Base-by-base conservation (phyloP, 495 filamentous ascomycete genomes). In the Pyrenula aspistea region DNA sequence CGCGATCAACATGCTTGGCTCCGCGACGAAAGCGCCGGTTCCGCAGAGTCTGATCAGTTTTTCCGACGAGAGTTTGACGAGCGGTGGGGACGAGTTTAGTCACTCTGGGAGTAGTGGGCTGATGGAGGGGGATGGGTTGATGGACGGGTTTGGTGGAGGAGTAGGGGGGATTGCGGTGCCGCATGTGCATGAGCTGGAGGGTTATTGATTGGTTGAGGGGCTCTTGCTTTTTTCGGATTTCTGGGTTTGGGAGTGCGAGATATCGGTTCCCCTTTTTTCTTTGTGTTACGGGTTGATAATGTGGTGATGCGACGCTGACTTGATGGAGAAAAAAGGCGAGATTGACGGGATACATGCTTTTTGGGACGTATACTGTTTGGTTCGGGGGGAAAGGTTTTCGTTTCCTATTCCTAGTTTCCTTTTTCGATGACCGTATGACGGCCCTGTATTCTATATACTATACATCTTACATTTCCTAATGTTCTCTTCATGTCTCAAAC, bases 21-120 rank as follows among this genome's bases (percentile, higher is more conserved):
- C n/a, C n/a, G 48, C 65, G 8, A 65, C 62, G 15, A 73, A 71
- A 15, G 72, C 66, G 20, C 71, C 70, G 2, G 66, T 76, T 49
- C 67, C 83, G 25, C 84, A 85, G 60, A 90, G 87, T 56, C 83
- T 86, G 23, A 69, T 86, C 36, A 90, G 85, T 67, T 80, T 88
- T 53, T 88, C 85, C 19, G 86, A 90, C 53, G 88, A 92, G 58
- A 88, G 87, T 59, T 64, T 89, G 62, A 85, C 70, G 2, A 82
- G 76, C 51, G 65, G 60, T 8, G 77, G 76, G 12, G 75, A 76
- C 10, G 62, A 52, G 10, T 52, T 52, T 19, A 52, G 50, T 52
- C 8, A 4, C 19, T 20, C 4, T 20, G 8, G 8, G 8, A 20
- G 50, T 52, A 52, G 22, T 19, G 19, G 4, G 3, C n/a, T 22